phyloP scores from a whole-genome alignment of 441 rosid genomes.

The Mallotus repandus region DNA sequence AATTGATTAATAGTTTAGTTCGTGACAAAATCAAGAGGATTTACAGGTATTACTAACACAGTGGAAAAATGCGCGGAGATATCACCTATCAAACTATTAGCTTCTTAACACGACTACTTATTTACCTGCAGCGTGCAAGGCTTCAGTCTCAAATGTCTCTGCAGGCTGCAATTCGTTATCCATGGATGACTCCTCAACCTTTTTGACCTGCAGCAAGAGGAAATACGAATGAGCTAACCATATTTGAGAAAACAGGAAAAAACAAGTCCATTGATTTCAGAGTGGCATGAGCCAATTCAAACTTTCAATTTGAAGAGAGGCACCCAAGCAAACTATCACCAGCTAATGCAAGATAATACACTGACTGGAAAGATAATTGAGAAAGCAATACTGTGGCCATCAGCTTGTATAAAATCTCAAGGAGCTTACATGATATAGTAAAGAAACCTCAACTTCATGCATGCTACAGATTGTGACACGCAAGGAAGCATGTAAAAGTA shows the following conservation, averaged over 20 bases:
- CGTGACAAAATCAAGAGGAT: background rate
- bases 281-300: background rate
- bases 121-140: constrained; percentile 43
- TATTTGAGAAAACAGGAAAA: too few relatives aligned
- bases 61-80: background rate
- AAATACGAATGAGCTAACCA: background rate
- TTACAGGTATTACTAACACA: too few relatives aligned
- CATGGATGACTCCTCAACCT: constrained; percentile 45
- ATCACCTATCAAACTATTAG: background rate
- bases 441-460: background rate
- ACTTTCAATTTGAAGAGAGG: background rate
- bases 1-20: background rate
- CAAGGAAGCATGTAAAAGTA: background rate
- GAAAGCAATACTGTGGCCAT: background rate
- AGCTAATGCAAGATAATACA: background rate
- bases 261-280: background rate
- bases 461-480: background rate
- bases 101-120: background rate
- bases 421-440: background rate
- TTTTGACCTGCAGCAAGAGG: constrained; percentile 50
- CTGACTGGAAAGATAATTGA: background rate
- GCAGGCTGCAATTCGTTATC: constrained; percentile 38
- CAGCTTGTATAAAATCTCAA: background rate
- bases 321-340: background rate
- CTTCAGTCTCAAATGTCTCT: constrained; percentile 42